Evolutionary conservation across 495 filamentous ascomycete genomes (phyloP).

Genomic region (Pyrenula aspistea): DNA sequence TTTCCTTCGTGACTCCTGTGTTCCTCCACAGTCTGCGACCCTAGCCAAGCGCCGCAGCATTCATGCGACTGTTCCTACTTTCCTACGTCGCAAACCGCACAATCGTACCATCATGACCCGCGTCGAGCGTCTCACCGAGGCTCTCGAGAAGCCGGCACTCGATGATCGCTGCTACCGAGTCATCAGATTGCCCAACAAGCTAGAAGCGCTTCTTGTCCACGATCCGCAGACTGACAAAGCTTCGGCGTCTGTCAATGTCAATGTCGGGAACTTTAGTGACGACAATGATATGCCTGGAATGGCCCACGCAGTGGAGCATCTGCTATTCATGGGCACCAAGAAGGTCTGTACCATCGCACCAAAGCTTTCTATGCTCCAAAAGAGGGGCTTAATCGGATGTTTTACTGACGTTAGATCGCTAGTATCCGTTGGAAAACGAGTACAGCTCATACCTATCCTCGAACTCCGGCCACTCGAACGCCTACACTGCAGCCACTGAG

Average conservation of each 20-base stretch:
- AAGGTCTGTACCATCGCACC: conserved; percentile 47
- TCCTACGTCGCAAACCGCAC: background rate
- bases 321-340: conserved; percentile 97
- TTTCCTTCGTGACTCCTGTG: background rate
- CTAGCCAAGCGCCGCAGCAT: too few species aligned
- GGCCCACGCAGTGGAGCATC: conserved; percentile 83
- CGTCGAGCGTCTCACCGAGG: conserved; percentile 62
- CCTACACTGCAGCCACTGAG: conserved; percentile 83
- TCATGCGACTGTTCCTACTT: background rate
- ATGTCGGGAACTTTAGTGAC: conserved; percentile 93
- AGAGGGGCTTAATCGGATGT: conserved; percentile 1
- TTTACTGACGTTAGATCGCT: background rate
- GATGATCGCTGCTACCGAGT: conserved; percentile 87
- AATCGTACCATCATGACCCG: conserved; percentile 25
- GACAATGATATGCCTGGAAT: conserved; percentile 84
- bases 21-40: too few species aligned
- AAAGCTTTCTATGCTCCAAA: too few species aligned
- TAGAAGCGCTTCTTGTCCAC: conserved; percentile 92
- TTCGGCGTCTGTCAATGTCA: conserved; percentile 87
- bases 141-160: conserved; percentile 73
- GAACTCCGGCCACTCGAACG: conserved; percentile 86
- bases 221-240: conserved; percentile 95
- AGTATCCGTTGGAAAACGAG: conserved; percentile 91
- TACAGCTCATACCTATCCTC: conserved; percentile 87
- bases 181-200: conserved; percentile 69